Base-by-base conservation (phyloP, 1,139 yeast species). In the Candida sojae region DNA sequence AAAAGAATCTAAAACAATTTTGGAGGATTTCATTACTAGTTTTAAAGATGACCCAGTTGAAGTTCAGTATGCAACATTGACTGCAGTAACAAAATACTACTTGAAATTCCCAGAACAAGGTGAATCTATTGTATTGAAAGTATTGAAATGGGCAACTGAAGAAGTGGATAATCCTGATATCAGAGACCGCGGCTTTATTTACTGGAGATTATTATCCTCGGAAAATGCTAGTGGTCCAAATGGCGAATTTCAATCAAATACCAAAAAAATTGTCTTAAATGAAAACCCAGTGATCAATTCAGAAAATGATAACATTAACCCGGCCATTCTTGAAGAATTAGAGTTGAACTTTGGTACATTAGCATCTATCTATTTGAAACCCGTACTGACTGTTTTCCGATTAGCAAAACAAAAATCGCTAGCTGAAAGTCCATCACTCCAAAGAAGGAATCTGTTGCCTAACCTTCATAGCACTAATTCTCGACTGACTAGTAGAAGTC, bases 301-400 rank as follows among this genome's bases (percentile, higher is more conserved):
- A 0, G 86, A 88, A 38, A 84, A 84, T 47, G 93, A 88, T 45
- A 80, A 81, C 49, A 73, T 91, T 52, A 93, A 89, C 53, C 85
- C 88, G 1, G 69, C 69, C 1, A 78, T 87, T 10, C 65, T 91
- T 42, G 96, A 89, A 57, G 97, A 92, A 60, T 71, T 92, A 47
- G 96, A 89, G 57, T 72, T 92, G 54, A 84, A 83, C 53, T 83
- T 92, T 37, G 97, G 97, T 0, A 74, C 91, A 0, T 69, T 92
- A 47, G 92, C 96, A 0, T 86, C 96, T 0, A 83, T 92, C 28
- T 92, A 91, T 59, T 71, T 91, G 55, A 88, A 90, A 57, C 96
- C 97, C 0, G 86, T 89, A 5, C 79, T 79, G 25, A 88, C 82
- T 55, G 91, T 92, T 1, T 91, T 92, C 70, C 71, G 96, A 38